Evolutionary conservation across 2,329 filamentous ascomycete genomes (phyloP).

Genomic region (Penicillium sp.): DNA sequence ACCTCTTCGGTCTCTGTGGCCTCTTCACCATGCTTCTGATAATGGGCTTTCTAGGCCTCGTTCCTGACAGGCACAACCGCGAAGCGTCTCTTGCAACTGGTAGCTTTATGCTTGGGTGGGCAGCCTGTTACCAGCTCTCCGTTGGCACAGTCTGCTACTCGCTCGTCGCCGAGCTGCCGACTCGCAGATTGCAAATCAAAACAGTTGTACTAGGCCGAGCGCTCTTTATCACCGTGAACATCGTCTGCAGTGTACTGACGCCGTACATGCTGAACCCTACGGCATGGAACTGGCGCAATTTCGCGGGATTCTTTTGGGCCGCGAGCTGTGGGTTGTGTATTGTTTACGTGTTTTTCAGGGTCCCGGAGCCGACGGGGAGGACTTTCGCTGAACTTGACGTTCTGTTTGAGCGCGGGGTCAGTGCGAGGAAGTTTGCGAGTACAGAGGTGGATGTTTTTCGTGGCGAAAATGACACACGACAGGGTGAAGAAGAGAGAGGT

Average conservation of each 20-base stretch:
- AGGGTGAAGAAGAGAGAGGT: conserved; percentile 26
- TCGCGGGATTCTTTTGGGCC: conserved; percentile 85
- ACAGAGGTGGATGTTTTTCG: conserved; percentile 62
- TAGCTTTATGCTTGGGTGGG: conserved; percentile 83
- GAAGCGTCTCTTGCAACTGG: conserved; percentile 76
- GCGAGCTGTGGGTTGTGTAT: conserved; percentile 80
- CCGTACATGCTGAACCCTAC: conserved; percentile 91
- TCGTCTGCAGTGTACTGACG: conserved; percentile 79
- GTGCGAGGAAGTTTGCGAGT: conserved; percentile 72
- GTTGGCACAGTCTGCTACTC: conserved; percentile 92
- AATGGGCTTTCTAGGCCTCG: conserved; percentile 81
- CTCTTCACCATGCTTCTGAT: conserved; percentile 78
- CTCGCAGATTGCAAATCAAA: conserved; percentile 83
- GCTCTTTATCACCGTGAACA: conserved; percentile 79
- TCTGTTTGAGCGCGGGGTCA: conserved; percentile 75
- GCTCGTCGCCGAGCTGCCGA: conserved; percentile 82
- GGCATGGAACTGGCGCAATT: conserved; percentile 87
- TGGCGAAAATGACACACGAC: conserved; percentile 35
- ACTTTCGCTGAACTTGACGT: conserved; percentile 86
- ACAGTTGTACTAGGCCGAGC: conserved; percentile 85
- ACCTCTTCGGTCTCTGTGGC: conserved; percentile 74
- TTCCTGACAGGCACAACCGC: conserved; percentile 62
- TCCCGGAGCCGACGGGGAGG: conserved; percentile 78
- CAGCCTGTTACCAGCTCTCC: conserved; percentile 80
- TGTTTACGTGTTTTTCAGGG: conserved; percentile 78